These are phyloP conservation scores for Pseudogymnoascus sp. DNA, from an alignment of 2,329 filamentous ascomycete genomes.

Conservation along the genomic window DNA sequence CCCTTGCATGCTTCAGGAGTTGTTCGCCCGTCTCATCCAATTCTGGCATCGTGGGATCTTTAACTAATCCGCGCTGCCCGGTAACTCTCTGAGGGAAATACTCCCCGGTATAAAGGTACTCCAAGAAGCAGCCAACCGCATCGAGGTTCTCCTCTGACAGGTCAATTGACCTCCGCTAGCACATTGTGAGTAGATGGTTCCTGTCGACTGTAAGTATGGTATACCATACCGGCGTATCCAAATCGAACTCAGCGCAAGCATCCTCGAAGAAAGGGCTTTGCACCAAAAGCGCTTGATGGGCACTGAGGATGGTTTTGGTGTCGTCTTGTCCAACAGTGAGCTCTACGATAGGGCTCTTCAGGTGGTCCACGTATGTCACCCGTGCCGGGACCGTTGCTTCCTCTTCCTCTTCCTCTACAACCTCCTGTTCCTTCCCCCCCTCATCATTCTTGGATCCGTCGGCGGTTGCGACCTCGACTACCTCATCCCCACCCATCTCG, in stretches of 20 bases:
- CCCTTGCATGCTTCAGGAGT: conserved; percentile 78
- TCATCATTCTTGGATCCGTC: conserved; percentile 15
- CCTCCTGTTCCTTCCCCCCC: conserved; percentile 19
- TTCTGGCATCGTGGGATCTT: conserved; percentile 55
- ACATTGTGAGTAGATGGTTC: not conserved
- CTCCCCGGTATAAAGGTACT: conserved; percentile 78
- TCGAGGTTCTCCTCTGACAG: conserved; percentile 63
- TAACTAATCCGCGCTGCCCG: conserved; percentile 60
- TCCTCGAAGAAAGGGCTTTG: conserved; percentile 69
- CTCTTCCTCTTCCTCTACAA: conserved; percentile 21
- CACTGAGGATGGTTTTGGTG: conserved; percentile 57
- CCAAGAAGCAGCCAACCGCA: conserved; percentile 70
- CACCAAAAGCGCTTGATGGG: conserved; percentile 69
- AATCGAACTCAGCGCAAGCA: conserved; percentile 53
- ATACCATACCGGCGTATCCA: conserved; percentile 36
- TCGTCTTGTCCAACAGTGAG: conserved; percentile 58
- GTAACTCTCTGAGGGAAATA: conserved; percentile 70
- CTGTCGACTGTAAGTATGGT: not conserved
- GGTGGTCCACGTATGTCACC: conserved; percentile 47
- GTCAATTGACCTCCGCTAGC: conserved; percentile 57
- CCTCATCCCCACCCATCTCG: conserved; percentile 23
- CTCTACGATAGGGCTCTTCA: conserved; percentile 63
- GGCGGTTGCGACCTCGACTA: conserved; percentile 23
- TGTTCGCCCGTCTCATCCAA: conserved; percentile 74
- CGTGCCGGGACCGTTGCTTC: conserved; percentile 12